Percentiles rank a stretch among this genome's conserved stretches.
Evolutionary conservation across 345 rosid genomes (phyloP).

Genomic region (Leavenworthia alabamica): DNA sequence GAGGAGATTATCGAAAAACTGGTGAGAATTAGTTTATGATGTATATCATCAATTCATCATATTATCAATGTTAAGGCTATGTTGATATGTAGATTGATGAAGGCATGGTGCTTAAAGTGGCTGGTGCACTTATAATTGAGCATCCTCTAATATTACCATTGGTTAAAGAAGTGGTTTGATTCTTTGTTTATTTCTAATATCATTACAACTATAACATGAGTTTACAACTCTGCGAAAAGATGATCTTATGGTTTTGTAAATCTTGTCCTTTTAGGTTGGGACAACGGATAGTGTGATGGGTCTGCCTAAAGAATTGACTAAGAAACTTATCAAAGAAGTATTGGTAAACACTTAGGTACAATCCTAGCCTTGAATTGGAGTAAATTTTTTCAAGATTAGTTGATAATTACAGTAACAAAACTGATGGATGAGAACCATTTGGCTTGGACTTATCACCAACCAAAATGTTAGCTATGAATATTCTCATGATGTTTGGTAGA

Average conservation of each 20-base stretch:
- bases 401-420: background rate
- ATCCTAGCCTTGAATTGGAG: background rate
- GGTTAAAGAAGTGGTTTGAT: slow-evolving; percentile 73
- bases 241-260: background rate
- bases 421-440: background rate
- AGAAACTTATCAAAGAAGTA: slow-evolving; percentile 59
- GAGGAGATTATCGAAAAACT: slow-evolving; percentile 68
- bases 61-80: background rate
- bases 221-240: background rate
- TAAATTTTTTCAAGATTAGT: background rate
- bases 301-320: slow-evolving; percentile 64
- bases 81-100: slow-evolving; percentile 54
- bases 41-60: background rate
- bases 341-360: slow-evolving; percentile 17
- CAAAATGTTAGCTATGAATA: background rate
- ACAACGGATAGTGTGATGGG: slow-evolving; percentile 94
- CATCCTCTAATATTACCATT: slow-evolving; percentile 65
- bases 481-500: background rate
- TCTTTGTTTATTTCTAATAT: background rate
- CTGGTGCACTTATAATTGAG: slow-evolving; percentile 75
- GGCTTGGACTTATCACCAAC: background rate
- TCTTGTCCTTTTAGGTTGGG: slow-evolving; percentile 43
- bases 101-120: slow-evolving; percentile 62
- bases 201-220: background rate
- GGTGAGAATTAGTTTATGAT: slow-evolving; percentile 34